These are phyloP conservation scores for Fusarium haematococcum DNA, from an alignment of 2,329 filamentous ascomycete genomes.

Conservation along the genomic window DNA sequence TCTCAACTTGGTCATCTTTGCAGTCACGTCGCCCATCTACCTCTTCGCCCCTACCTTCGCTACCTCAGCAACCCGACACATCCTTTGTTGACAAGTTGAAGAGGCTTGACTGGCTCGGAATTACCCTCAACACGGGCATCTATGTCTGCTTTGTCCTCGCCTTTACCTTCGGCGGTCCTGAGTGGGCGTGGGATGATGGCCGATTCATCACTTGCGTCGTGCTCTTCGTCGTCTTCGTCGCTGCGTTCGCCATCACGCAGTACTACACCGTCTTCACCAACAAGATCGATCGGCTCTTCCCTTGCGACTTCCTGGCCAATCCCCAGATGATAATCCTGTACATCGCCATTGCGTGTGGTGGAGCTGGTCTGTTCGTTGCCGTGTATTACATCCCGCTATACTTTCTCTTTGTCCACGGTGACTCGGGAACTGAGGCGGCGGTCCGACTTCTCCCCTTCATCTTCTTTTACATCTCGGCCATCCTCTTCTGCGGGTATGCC, in stretches of 20 bases:
- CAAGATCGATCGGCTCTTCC: conserved; percentile 48
- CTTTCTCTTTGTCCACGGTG: conserved; percentile 30
- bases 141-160: conserved; percentile 58
- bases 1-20: conserved; percentile 63
- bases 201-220: conserved; percentile 59
- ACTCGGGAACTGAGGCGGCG: conserved; percentile 30
- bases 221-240: conserved; percentile 52
- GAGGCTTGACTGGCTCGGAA: conserved; percentile 60
- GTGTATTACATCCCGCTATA: conserved; percentile 33
- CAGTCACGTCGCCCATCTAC: conserved; percentile 44
- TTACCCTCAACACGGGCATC: conserved; percentile 54
- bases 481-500: conserved; percentile 21
- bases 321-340: conserved; percentile 42
- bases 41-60: conserved; percentile 45
- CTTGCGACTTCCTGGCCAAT: conserved; percentile 37
- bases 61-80: conserved; percentile 37
- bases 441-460: conserved; percentile 36
- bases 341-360: conserved; percentile 25
- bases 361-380: conserved; percentile 21
- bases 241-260: conserved; percentile 50
- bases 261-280: conserved; percentile 52
- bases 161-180: conserved; percentile 60
- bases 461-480: conserved; percentile 26
- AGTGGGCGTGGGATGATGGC: conserved; percentile 60
- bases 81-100: conserved; percentile 44